phyloP scores from a whole-genome alignment of 257 asterid genomes.

The Verbascum thapsus region DNA sequence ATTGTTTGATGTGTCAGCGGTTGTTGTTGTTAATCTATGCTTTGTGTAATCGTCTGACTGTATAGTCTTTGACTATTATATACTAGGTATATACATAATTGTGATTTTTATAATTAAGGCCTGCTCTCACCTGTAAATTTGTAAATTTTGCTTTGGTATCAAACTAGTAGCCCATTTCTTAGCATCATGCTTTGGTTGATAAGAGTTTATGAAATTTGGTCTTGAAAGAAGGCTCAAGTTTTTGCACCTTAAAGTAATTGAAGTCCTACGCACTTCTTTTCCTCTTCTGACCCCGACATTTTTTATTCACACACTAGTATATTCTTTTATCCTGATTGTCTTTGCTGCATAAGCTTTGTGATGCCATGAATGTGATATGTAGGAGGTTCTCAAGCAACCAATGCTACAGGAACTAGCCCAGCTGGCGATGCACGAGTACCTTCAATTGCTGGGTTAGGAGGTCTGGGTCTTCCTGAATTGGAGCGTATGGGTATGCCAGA shows the following conservation, averaged over 20 bases:
- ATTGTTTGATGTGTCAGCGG: slow-evolving; percentile 1
- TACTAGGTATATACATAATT: background rate
- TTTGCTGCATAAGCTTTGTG: background rate
- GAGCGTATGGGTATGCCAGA: slow-evolving; percentile 41
- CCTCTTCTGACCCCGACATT: background rate
- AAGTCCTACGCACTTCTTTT: slow-evolving; percentile 7
- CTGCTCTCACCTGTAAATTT: background rate
- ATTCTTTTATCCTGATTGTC: background rate
- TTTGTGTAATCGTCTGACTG: background rate
- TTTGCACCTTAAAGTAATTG: slow-evolving; percentile 5
- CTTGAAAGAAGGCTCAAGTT: background rate
- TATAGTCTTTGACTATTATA: background rate
- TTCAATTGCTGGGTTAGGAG: slow-evolving; percentile 52
- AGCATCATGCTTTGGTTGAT: slow-evolving; percentile 2
- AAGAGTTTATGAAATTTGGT: too few relatives aligned
- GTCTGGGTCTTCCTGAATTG: slow-evolving; percentile 48
- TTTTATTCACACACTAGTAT: background rate
- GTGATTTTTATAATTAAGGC: background rate
- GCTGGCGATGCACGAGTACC: slow-evolving; percentile 44
- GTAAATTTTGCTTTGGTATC: background rate
- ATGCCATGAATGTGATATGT: slow-evolving; percentile 20
- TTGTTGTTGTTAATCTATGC: background rate
- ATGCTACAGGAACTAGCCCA: slow-evolving; percentile 45
- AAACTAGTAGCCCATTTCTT: background rate
- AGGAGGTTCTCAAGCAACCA: slow-evolving; percentile 49